Percentiles rank a stretch among this genome's conserved stretches.
phyloP scores from a whole-genome alignment of 805 yeast genomes.

The Ascoidea rubescens region DNA sequence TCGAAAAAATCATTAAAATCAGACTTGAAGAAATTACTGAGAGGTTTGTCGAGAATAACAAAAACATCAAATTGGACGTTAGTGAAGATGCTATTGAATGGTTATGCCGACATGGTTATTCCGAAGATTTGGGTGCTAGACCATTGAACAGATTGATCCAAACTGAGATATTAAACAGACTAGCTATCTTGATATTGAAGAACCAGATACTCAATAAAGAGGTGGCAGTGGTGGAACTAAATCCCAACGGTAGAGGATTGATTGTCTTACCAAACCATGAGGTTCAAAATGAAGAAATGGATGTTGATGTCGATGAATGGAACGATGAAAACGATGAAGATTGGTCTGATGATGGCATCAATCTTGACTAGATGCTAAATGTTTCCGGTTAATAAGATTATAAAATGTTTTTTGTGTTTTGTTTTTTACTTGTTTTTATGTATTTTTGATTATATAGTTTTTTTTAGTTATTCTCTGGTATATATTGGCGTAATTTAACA shows the following conservation, averaged over 20 bases:
- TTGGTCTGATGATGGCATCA: constrained; percentile 31
- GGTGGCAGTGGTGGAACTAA: constrained; percentile 47
- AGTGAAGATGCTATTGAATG: constrained; percentile 67
- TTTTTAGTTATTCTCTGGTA: no score
- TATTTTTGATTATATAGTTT: no score
- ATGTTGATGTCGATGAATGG: constrained; percentile 40
- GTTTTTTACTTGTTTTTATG: no score
- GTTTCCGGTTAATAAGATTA: no score
- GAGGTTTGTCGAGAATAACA: constrained; percentile 77
- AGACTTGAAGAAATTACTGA: constrained; percentile 75
- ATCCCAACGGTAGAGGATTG: constrained; percentile 44
- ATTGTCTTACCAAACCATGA: constrained; percentile 83
- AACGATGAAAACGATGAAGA: constrained; percentile 50
- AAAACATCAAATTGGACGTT: constrained; percentile 58
- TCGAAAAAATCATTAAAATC: constrained; percentile 79
- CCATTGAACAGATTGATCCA: constrained; percentile 91
- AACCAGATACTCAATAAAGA: constrained; percentile 87
- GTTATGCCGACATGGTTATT: constrained; percentile 77
- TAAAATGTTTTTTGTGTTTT: no score
- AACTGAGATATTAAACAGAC: constrained; percentile 67
- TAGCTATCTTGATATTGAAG: constrained; percentile 79
- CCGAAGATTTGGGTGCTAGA: constrained; percentile 90
- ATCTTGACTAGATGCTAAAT: constrained; percentile 8
- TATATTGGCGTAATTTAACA: no score
- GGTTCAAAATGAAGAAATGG: constrained; percentile 26